Evolutionary conservation across 2,329 filamentous ascomycete genomes (phyloP).

Genomic region (Magnaporthiopsis incrustans): DNA sequence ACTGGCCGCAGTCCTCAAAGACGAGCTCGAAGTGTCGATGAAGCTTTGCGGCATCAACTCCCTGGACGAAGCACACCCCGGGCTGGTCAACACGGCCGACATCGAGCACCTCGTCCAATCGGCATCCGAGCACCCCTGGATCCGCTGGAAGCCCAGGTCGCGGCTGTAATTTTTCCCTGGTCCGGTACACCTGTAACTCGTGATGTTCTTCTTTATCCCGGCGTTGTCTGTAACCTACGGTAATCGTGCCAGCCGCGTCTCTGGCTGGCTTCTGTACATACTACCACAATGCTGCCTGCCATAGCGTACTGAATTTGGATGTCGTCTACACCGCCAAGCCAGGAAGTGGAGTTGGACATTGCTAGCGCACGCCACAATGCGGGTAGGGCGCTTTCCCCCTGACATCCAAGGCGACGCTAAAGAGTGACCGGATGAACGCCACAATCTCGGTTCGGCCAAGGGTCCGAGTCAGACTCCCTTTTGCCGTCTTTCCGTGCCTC

Average conservation of each 20-base stretch:
- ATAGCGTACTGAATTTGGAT: background rate
- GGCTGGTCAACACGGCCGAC: conserved; percentile 17
- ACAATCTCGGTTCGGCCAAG: background rate
- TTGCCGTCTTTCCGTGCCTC: no score
- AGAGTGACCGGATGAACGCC: background rate
- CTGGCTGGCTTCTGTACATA: background rate
- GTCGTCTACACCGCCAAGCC: no score
- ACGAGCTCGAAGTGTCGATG: conserved; percentile 30
- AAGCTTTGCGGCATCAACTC: conserved; percentile 21
- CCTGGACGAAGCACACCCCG: conserved; percentile 14
- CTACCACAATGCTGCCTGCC: background rate
- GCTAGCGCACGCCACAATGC: no score
- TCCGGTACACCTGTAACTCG: background rate
- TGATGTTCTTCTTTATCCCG: no score
- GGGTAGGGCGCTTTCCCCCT: background rate
- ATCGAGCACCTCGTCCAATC: conserved; percentile 15
- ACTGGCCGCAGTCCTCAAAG: conserved; percentile 23
- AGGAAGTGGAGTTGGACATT: no score
- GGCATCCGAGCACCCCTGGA: conserved; percentile 4
- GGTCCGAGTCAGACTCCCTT: background rate
- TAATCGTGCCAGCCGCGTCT: background rate
- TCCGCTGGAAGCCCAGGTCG: conserved; percentile 4
- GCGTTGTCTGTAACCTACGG: background rate
- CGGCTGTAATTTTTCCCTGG: conserved; percentile 1
- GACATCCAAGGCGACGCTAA: background rate